These are phyloP conservation scores for Penicillium nordicum DNA, from an alignment of 2,329 filamentous ascomycete species.

Conservation along the genomic window DNA sequence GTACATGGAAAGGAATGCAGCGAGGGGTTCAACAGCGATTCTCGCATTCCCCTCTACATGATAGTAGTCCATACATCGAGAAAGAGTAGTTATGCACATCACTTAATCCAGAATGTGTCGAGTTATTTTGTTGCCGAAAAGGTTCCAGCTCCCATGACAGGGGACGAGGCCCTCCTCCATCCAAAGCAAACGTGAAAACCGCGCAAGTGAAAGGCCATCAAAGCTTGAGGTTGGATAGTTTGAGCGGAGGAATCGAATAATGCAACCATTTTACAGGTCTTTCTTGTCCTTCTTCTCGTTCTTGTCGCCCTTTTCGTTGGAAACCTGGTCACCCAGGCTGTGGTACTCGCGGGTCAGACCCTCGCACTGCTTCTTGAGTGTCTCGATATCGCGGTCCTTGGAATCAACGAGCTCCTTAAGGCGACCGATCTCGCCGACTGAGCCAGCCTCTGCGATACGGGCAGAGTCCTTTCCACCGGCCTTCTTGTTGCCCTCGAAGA, in stretches of 20 bases:
- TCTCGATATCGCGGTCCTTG: slow-evolving; percentile 80
- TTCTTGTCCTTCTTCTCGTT: slow-evolving; percentile 59
- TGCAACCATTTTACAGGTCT: slow-evolving; percentile 44
- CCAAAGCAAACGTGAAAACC: neutral
- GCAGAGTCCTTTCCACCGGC: slow-evolving; percentile 64
- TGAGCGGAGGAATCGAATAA: neutral
- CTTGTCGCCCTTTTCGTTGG: slow-evolving; percentile 46
- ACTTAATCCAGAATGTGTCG: neutral
- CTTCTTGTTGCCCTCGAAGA: slow-evolving; percentile 66
- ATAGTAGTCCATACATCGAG: neutral
- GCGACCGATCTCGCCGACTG: slow-evolving; percentile 71
- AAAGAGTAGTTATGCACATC: slow-evolving; percentile 3
- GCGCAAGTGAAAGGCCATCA: neutral
- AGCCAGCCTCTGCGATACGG: slow-evolving; percentile 69
- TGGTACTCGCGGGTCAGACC: slow-evolving; percentile 82
- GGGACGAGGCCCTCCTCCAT: neutral
- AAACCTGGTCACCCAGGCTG: slow-evolving; percentile 77
- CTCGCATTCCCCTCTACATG: neutral
- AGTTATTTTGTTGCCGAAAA: neutral
- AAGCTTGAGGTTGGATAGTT: neutral
- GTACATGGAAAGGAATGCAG: neutral
- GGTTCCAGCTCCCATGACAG: neutral
- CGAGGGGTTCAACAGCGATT: neutral
- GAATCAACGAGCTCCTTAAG: slow-evolving; percentile 66
- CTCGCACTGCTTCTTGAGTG: slow-evolving; percentile 87